Conservation (phyloP, 805 yeast species). For the Ogataea minuta region DNA sequence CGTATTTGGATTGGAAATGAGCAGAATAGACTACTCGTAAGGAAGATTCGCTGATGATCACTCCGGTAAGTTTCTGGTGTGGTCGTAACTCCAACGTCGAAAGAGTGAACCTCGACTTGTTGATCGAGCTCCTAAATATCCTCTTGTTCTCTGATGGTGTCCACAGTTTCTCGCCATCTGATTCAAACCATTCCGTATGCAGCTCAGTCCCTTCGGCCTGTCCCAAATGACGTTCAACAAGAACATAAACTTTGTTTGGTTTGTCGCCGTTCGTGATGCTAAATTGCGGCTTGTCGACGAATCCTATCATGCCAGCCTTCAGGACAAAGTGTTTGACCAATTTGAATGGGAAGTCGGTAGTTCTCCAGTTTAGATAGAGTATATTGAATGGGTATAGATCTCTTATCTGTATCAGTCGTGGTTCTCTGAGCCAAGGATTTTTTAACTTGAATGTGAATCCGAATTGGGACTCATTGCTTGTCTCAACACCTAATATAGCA, state of each 20-base stretch:
- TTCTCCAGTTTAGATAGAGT: slow-evolving; percentile 67
- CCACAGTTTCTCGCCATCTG: slow-evolving; percentile 34
- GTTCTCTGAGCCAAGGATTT: slow-evolving; percentile 44
- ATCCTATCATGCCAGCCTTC: slow-evolving; percentile 33
- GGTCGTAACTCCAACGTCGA: slow-evolving; percentile 22
- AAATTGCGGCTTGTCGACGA: slow-evolving; percentile 35
- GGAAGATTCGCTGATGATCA: slow-evolving; percentile 15
- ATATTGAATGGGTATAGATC: slow-evolving; percentile 43
- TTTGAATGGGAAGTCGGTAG: neutral
- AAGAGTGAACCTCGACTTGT: slow-evolving; percentile 34
- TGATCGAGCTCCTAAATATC: slow-evolving; percentile 21
- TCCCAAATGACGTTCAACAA: slow-evolving; percentile 49
- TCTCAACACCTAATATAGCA: slow-evolving; percentile 45
- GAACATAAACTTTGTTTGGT: slow-evolving; percentile 41
- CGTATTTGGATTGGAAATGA: slow-evolving; percentile 9
- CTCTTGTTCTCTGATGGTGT: slow-evolving; percentile 6
- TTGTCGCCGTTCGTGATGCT: slow-evolving; percentile 35
- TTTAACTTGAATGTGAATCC: slow-evolving; percentile 32
- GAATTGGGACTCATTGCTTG: slow-evolving; percentile 14
- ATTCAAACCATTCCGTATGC: slow-evolving; percentile 25
- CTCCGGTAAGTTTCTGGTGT: slow-evolving; percentile 20
- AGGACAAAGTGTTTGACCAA: slow-evolving; percentile 19
- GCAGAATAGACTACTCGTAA: slow-evolving; percentile 10
- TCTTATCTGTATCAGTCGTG: slow-evolving; percentile 28
- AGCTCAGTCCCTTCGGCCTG: slow-evolving; percentile 13